Conservation (phyloP, 352 stramenopile species). For the Phytophthora cajani region DNA sequence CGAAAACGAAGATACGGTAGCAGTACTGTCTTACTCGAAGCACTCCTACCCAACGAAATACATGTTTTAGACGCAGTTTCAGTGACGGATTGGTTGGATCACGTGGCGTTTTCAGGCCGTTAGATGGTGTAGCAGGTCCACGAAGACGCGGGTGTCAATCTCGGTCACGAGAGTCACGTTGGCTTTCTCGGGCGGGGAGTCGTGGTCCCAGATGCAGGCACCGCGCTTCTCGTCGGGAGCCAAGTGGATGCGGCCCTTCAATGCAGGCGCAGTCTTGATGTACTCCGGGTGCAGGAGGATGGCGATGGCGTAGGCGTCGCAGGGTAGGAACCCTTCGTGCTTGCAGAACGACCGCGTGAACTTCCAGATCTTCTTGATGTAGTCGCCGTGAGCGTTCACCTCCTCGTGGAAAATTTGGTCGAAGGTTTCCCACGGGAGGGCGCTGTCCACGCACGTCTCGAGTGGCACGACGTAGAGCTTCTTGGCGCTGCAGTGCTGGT, state of each 20-base stretch:
- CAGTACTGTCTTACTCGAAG: neutral
- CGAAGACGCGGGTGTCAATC: slow-evolving; percentile 67
- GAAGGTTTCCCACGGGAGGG: slow-evolving; percentile 68
- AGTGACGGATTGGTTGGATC: neutral
- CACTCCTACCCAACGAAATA: slow-evolving; percentile 15
- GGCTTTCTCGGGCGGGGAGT: slow-evolving; percentile 39
- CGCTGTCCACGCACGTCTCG: slow-evolving; percentile 68
- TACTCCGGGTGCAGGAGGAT: slow-evolving; percentile 64
- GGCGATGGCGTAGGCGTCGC: slow-evolving; percentile 77
- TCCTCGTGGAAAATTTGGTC: slow-evolving; percentile 68
- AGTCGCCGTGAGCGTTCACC: slow-evolving; percentile 43
- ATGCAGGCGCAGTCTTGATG: slow-evolving; percentile 48
- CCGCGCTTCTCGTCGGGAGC: slow-evolving; percentile 60
- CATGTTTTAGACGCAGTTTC: slow-evolving; percentile 21
- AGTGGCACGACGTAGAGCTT: slow-evolving; percentile 77
- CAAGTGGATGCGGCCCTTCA: slow-evolving; percentile 68
- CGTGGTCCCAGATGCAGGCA: slow-evolving; percentile 54
- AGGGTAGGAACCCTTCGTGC: slow-evolving; percentile 64
- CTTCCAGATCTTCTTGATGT: slow-evolving; percentile 70
- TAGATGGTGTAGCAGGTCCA: slow-evolving; percentile 62
- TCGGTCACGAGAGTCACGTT: slow-evolving; percentile 77
- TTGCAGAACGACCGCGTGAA: slow-evolving; percentile 57
- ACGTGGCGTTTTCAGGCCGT: slow-evolving; percentile 22
- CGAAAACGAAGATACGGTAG: slow-evolving; percentile 19
- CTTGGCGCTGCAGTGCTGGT: slow-evolving; percentile 63